These are phyloP conservation scores for Apiotrichum porosum DNA, from an alignment of 1,284 basidiomycete genomes.

Conservation along the genomic window DNA sequence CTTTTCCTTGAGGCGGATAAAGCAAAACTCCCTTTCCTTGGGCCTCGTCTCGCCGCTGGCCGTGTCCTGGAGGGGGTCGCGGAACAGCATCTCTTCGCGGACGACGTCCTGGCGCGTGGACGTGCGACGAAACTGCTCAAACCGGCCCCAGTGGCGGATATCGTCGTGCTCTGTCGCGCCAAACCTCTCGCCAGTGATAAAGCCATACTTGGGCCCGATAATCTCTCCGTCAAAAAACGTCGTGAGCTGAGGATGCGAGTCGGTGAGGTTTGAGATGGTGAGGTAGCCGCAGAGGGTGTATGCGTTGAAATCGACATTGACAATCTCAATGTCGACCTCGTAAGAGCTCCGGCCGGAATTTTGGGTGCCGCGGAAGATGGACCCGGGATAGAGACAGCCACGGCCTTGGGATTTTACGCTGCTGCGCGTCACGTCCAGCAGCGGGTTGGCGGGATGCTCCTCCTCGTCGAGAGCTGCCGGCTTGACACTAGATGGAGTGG, in stretches of 20 bases:
- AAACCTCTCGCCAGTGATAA: constrained; percentile 71
- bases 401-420: constrained; percentile 67
- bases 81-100: constrained; percentile 67
- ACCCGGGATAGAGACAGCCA: constrained; percentile 75
- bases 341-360: constrained; percentile 78
- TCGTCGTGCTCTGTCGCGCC: constrained; percentile 82
- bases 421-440: constrained; percentile 66
- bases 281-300: constrained; percentile 83
- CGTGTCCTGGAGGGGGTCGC: constrained; percentile 49
- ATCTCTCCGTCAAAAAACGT: constrained; percentile 94
- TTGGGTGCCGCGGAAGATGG: constrained; percentile 71
- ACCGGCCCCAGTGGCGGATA: constrained; percentile 83
- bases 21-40: constrained; percentile 53
- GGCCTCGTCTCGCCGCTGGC: constrained; percentile 22
- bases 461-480: background rate
- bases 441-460: constrained; percentile 53
- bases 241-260: constrained; percentile 83
- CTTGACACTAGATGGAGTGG: too few species aligned
- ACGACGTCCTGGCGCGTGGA: constrained; percentile 56
- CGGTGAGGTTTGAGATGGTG: constrained; percentile 78
- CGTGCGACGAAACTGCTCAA: constrained; percentile 78
- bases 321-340: constrained; percentile 74
- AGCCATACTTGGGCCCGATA: constrained; percentile 76
- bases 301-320: constrained; percentile 73
- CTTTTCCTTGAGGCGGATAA: constrained; percentile 96